Evolutionary conservation across 176 grass and related monocot species (phyloP), one percentile per base, ranked within the genome.

Genomic region (Avena eriantha): DNA sequence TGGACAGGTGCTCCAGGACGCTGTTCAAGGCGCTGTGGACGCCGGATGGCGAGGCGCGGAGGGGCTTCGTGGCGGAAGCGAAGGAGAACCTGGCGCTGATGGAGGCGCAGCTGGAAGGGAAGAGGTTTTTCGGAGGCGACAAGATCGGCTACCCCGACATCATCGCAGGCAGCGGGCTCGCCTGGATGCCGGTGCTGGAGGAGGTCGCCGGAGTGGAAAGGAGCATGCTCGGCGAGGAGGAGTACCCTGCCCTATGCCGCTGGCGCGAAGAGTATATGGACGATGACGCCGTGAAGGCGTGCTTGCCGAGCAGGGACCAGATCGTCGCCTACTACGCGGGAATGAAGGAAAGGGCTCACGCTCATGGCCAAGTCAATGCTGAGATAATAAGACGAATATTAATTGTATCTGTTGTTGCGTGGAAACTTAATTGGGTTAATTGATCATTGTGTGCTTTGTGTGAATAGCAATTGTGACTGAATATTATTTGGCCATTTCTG

Each of bases 121-220:
- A 81, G 85, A 86, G n/a, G 61, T 93, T 93, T 55, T 97, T 97
- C 48, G 85, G 47, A 14, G 92, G 92, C 2, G 87, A 90, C 26
- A 0, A 36, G 33, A 68, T 91, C 11, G 94, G 92, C 1, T 75
- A 86, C 26, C 70, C 86, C 5, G 92, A 94, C 84, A 19, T 94
- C 84, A 19, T 94, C 3, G 87, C 80, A 4, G 88, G 51, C 0
- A 22, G 80, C 3, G n/a, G 6, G 70, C 34, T 97, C 1, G 83
- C 51, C 23, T 94, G 90, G 80, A 21, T 83, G 12, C 26, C 51
- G 0, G 81, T 88, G 43, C n/a, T 84, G 0, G 58, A 97, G 71
- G 90, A 97, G 84, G 16, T 92, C 3, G 83, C 57, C 0, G 86
- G 91, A 10, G 63, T 77, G 10, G 72, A 75, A 51, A 75, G 0